Percentiles rank a stretch among this genome's conserved stretches.
Conservation (phyloP, 2,329 filamentous ascomycete species). For the Colletotrichum trifolii region DNA sequence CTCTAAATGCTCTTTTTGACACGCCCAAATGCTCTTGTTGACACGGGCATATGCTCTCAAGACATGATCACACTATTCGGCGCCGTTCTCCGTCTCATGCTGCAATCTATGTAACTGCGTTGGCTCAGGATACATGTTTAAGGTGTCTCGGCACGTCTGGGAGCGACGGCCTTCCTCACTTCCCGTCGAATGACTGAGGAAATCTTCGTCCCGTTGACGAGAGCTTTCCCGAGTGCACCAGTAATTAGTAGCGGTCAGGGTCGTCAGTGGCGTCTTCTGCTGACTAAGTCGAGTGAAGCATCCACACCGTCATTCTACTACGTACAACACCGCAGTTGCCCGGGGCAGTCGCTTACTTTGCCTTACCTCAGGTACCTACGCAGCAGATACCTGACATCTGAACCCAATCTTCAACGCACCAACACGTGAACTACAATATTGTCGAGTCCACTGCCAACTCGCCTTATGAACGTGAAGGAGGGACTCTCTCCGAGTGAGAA, state of each 20-base stretch:
- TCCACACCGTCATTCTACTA: slow-evolving; percentile 25
- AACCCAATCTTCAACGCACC: slow-evolving; percentile 15
- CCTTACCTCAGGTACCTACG: too few relatives aligned
- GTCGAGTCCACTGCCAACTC: slow-evolving; percentile 5
- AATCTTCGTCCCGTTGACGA: too few relatives aligned
- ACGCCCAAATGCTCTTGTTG: background rate
- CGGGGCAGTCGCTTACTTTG: slow-evolving; percentile 33
- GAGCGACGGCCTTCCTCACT: too few relatives aligned
- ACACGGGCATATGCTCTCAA: too few relatives aligned
- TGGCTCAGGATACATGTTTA: too few relatives aligned
- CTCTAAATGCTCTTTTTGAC: background rate
- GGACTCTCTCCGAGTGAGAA: slow-evolving; percentile 35
- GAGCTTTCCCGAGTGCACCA: background rate
- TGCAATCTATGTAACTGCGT: too few relatives aligned
- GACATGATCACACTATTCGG: too few relatives aligned
- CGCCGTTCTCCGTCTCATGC: too few relatives aligned
- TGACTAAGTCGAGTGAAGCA: slow-evolving; percentile 22
- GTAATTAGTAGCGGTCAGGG: slow-evolving; percentile 7
- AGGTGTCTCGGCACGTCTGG: too few relatives aligned
- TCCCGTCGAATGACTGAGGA: too few relatives aligned
- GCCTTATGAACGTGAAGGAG: slow-evolving; percentile 31
- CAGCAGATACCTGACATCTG: slow-evolving; percentile 17
- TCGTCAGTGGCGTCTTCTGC: slow-evolving; percentile 27
- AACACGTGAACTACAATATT: slow-evolving; percentile 12
- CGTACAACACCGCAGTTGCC: slow-evolving; percentile 20